Conservation (phyloP, 2,329 filamentous ascomycete genomes). For the Neopestalotiopsis sp. region DNA sequence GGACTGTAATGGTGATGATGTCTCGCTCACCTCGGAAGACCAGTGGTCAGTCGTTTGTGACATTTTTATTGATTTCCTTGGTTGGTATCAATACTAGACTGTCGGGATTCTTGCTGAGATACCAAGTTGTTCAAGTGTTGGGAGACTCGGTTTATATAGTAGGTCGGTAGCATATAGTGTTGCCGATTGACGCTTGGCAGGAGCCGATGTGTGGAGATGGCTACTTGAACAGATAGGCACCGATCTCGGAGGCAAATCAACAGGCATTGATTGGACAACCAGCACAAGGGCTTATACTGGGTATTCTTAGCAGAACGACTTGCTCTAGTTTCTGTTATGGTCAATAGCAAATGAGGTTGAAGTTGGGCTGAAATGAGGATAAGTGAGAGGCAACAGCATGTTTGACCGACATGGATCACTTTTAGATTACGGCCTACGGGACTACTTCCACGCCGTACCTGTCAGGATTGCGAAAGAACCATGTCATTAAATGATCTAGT, state of each 20-base stretch:
- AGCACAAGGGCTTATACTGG: not conserved
- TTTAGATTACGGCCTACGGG: not conserved
- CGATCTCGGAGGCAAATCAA: constrained; percentile 9
- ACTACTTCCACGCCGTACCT: not conserved
- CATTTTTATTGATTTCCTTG: constrained; percentile 25
- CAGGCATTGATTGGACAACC: not conserved
- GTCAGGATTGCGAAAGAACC: not conserved
- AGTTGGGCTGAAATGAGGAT: not conserved
- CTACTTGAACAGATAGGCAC: not conserved
- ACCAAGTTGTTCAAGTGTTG: not conserved
- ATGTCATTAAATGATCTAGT: constrained; percentile 33
- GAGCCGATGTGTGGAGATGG: not conserved
- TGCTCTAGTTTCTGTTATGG: not conserved
- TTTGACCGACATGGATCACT: not conserved
- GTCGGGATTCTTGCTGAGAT: not conserved
- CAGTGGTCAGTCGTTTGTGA: constrained; percentile 40
- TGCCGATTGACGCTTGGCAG: not conserved
- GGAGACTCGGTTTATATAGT: constrained; percentile 17
- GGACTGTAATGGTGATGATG: not conserved
- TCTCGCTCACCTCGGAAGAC: constrained; percentile 41
- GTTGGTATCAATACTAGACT: not conserved
- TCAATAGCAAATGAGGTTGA: not conserved
- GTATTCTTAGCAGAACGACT: not conserved
- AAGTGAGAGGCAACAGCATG: not conserved
- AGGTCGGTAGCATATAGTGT: not conserved